These are phyloP conservation scores for Colletotrichum musae DNA, from an alignment of 2,329 filamentous ascomycete genomes.

Conservation along the genomic window DNA sequence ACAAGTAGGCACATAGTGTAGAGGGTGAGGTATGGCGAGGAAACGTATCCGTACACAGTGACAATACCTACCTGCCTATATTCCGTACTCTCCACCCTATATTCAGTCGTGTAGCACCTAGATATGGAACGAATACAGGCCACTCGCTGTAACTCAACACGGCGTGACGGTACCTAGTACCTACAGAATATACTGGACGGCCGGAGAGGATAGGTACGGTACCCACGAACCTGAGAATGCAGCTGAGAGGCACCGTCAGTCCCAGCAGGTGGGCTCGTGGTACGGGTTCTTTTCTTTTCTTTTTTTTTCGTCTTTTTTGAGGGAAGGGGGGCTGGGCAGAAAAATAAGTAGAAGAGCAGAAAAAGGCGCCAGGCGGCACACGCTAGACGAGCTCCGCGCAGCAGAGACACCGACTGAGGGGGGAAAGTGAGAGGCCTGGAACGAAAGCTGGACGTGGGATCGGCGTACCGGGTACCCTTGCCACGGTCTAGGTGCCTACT, in stretches of 20 bases:
- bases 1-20: no score
- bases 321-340: slow-evolving; percentile 20
- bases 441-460: slow-evolving; percentile 34
- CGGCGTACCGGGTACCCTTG: slow-evolving; percentile 35
- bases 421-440: slow-evolving; percentile 30
- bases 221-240: not conserved
- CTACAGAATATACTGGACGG: not conserved
- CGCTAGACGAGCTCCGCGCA: not conserved
- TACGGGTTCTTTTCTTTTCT: not conserved
- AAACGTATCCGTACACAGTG: no score
- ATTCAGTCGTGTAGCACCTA: no score
- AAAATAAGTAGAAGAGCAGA: slow-evolving; percentile 10
- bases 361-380: slow-evolving; percentile 15
- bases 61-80: no score
- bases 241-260: slow-evolving; percentile 17
- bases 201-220: not conserved
- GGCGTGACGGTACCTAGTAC: no score
- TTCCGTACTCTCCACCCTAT: no score
- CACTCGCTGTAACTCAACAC: no score
- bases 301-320: no score
- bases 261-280: slow-evolving; percentile 30
- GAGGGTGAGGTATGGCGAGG: no score
- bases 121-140: no score
- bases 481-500: slow-evolving; percentile 1
- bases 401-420: slow-evolving; percentile 28